Evolutionary conservation across 148 eudicot genomes (phyloP).

Genomic region (Bassia scoparia): DNA sequence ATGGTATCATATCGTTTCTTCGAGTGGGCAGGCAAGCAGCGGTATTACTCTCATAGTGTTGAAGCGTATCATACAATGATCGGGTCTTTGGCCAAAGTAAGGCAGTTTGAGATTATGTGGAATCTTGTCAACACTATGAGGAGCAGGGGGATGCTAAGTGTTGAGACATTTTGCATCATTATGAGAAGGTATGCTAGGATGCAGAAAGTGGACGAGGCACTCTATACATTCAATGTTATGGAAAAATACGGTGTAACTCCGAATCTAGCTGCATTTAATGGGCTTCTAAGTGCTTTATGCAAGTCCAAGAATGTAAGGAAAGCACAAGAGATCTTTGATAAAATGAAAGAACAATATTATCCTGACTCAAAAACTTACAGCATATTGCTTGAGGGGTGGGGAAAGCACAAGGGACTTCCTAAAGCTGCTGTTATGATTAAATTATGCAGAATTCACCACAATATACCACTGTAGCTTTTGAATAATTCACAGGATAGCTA

Average conservation of each 20-base stretch:
- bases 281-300: conserved; percentile 74
- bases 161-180: conserved; percentile 90
- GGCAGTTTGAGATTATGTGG: conserved; percentile 92
- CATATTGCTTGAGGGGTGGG: conserved; percentile 91
- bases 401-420: too few species aligned
- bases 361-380: conserved; percentile 71
- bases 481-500: too few species aligned
- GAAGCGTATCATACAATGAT: conserved; percentile 78
- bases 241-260: conserved; percentile 52
- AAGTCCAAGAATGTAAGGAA: too few species aligned
- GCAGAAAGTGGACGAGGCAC: conserved; percentile 82
- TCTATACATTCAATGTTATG: conserved; percentile 72
- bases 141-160: conserved; percentile 62
- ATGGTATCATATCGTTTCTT: conserved; percentile 78
- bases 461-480: too few species aligned
- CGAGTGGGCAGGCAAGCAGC: conserved; percentile 87
- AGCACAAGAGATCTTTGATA: conserved; percentile 86
- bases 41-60: conserved; percentile 59
- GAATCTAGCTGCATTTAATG: conserved; percentile 80
- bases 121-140: conserved; percentile 74
- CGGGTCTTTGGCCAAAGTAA: conserved; percentile 80
- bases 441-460: too few species aligned
- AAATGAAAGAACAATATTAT: conserved; percentile 52
- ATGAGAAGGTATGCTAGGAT: too few species aligned
- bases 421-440: too few species aligned